These are phyloP conservation scores for Volvariella surrecta DNA, from an alignment of 1,284 basidiomycete species.

Conservation along the genomic window DNA sequence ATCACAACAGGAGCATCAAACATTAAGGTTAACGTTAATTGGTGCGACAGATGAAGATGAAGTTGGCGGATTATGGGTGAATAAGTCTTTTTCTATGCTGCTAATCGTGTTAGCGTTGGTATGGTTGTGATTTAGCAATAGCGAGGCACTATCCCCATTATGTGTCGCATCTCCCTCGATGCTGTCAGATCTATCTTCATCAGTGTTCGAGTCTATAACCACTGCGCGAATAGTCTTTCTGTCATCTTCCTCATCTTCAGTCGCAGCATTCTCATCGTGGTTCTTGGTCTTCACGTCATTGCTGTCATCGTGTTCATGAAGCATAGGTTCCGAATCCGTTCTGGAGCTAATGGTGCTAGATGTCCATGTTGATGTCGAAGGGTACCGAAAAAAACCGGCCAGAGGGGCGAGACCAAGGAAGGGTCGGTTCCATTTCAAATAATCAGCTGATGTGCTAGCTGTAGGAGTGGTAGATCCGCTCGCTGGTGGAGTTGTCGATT, in stretches of 20 bases:
- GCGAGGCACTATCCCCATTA: not conserved
- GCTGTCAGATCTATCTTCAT: not conserved
- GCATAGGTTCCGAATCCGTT: slow-evolving; percentile 15
- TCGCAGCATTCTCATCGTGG: slow-evolving; percentile 18
- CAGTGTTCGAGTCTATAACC: slow-evolving; percentile 14
- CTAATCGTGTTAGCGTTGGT: not conserved
- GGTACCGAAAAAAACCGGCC: slow-evolving; percentile 42
- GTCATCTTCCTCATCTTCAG: slow-evolving; percentile 31
- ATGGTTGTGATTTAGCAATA: slow-evolving; percentile 5
- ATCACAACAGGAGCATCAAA: not conserved
- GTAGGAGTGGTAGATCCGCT: slow-evolving; percentile 52
- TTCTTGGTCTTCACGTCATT: slow-evolving; percentile 7
- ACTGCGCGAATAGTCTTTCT: slow-evolving; percentile 49
- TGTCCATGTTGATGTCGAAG: slow-evolving; percentile 28
- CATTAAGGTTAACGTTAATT: not conserved
- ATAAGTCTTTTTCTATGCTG: not conserved
- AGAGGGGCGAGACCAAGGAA: slow-evolving; percentile 54
- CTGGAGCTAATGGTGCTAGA: slow-evolving; percentile 14
- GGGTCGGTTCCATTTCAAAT: slow-evolving; percentile 26
- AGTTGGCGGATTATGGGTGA: not conserved
- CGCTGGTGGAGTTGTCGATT: slow-evolving; percentile 27
- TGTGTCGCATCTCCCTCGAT: not conserved
- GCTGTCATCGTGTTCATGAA: slow-evolving; percentile 10
- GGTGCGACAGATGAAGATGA: not conserved
- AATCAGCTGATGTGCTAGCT: slow-evolving; percentile 24